These are phyloP conservation scores for Pseudohalonectria lignicola DNA, from an alignment of 2,329 filamentous ascomycete genomes.

Conservation along the genomic window DNA sequence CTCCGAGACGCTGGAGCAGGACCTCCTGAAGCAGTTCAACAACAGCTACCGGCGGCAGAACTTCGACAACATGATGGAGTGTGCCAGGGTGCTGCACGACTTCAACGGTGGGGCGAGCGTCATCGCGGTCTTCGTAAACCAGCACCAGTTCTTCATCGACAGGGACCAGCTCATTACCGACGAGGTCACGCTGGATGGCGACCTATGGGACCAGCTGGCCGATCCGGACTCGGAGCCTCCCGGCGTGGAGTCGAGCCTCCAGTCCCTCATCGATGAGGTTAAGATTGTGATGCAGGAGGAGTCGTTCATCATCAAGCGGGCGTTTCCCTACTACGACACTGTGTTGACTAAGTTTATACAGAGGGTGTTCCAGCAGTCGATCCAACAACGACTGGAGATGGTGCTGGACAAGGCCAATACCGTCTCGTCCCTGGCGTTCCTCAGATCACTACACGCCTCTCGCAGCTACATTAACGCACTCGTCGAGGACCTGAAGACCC, in stretches of 20 bases:
- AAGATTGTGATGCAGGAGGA: slow-evolving; percentile 94
- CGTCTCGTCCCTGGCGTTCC: slow-evolving; percentile 82
- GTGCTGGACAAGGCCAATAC: slow-evolving; percentile 90
- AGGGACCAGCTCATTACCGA: slow-evolving; percentile 83
- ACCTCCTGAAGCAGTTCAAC: slow-evolving; percentile 91
- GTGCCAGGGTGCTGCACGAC: slow-evolving; percentile 83
- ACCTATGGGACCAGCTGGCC: slow-evolving; percentile 83
- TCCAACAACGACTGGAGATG: slow-evolving; percentile 91
- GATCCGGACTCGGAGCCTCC: slow-evolving; percentile 91
- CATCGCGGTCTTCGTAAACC: slow-evolving; percentile 93
- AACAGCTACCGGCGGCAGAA: slow-evolving; percentile 92
- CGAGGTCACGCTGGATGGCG: slow-evolving; percentile 63
- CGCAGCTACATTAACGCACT: slow-evolving; percentile 78
- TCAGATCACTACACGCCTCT: slow-evolving; percentile 83
- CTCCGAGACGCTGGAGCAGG: slow-evolving; percentile 88
- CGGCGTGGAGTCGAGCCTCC: slow-evolving; percentile 81
- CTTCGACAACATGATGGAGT: slow-evolving; percentile 97
- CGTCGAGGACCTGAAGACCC: slow-evolving; percentile 86
- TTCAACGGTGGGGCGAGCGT: slow-evolving; percentile 95
- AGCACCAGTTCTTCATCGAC: slow-evolving; percentile 99
- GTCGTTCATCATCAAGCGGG: slow-evolving; percentile 90
- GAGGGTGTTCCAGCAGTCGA: slow-evolving; percentile 93
- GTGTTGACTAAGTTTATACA: slow-evolving; percentile 90
- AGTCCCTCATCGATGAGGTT: slow-evolving; percentile 88
- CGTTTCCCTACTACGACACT: slow-evolving; percentile 93